Percentiles rank a stretch among this genome's conserved stretches.
These are phyloP conservation scores for Parachlorella kessleri DNA, from an alignment of 139 green algal genomes.

Conservation along the genomic window DNA sequence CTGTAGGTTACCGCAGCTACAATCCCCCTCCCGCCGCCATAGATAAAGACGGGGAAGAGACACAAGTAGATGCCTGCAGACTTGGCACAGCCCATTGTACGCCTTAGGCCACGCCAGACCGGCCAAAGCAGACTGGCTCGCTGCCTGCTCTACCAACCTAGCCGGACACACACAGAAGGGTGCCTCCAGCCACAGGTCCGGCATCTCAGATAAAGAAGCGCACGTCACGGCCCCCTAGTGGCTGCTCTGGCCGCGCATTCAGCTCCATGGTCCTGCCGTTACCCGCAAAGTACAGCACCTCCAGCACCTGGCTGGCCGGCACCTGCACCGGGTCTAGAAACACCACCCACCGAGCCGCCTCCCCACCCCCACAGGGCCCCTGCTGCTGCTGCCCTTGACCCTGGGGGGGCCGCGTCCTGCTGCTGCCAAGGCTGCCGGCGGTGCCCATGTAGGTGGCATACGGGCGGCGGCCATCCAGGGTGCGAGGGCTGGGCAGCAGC, in stretches of 20 bases:
- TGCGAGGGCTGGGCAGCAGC: constrained; percentile 52
- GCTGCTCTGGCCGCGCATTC: constrained; percentile 23
- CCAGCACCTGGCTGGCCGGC: constrained; percentile 19
- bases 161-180: no score
- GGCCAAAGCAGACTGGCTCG: no score
- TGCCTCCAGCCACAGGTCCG: no score
- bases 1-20: no score
- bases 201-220: constrained; percentile 10
- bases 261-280: background rate
- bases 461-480: constrained; percentile 7
- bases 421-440: background rate
- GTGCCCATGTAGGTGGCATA: constrained; percentile 68
- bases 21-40: no score
- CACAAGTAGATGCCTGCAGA: no score
- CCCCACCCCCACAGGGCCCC: no score
- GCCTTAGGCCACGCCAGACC: no score
- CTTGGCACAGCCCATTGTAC: no score
- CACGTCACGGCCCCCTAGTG: constrained; percentile 10
- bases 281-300: constrained; percentile 26
- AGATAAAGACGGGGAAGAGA: no score
- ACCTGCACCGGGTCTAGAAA: constrained; percentile 35
- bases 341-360: no score
- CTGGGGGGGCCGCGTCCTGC: constrained; percentile 81
- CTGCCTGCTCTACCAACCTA: no score
- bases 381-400: constrained; percentile 59